phyloP scores from a whole-genome alignment of 805 yeast species.

The Starmerella potacharoeniae region DNA sequence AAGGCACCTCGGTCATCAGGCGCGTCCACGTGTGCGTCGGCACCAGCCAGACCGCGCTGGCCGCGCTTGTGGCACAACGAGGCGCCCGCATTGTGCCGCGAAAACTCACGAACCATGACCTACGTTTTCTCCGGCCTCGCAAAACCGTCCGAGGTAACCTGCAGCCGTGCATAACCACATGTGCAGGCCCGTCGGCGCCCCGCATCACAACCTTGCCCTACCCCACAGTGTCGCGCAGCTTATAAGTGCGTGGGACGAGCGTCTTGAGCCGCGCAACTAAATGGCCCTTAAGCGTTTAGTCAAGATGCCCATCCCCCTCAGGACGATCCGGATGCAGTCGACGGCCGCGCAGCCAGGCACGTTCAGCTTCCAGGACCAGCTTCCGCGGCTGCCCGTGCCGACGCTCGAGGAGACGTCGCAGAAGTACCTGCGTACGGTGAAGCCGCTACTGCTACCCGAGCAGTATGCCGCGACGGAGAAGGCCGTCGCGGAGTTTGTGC shows the following conservation, averaged over 20 bases:
- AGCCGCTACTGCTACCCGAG: constrained; percentile 46
- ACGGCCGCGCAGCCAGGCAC: constrained; percentile 36
- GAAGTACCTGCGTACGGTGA: constrained; percentile 59
- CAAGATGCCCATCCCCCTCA: constrained; percentile 3
- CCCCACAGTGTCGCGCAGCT: neutral
- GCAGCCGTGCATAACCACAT: too few species aligned
- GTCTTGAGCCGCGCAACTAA: neutral
- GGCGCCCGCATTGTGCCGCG: too few species aligned
- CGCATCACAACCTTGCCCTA: neutral
- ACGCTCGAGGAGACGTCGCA: constrained; percentile 55
- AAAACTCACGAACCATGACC: too few species aligned
- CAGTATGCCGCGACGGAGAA: constrained; percentile 44
- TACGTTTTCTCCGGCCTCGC: too few species aligned
- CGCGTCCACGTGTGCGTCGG: neutral
- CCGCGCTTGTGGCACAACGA: too few species aligned
- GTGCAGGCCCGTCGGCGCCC: neutral
- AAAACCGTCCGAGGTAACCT: too few species aligned
- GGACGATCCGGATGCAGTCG: constrained; percentile 22
- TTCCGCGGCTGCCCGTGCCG: constrained; percentile 87
- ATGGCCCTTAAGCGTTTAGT: constrained; percentile 1
- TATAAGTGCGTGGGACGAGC: neutral
- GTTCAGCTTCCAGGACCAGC: constrained; percentile 54
- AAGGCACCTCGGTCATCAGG: neutral
- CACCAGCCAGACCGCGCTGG: neutral
- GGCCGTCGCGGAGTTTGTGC: constrained; percentile 54